Conservation (phyloP, 2,329 filamentous ascomycete genomes). For the Aspergillus sp. region DNA sequence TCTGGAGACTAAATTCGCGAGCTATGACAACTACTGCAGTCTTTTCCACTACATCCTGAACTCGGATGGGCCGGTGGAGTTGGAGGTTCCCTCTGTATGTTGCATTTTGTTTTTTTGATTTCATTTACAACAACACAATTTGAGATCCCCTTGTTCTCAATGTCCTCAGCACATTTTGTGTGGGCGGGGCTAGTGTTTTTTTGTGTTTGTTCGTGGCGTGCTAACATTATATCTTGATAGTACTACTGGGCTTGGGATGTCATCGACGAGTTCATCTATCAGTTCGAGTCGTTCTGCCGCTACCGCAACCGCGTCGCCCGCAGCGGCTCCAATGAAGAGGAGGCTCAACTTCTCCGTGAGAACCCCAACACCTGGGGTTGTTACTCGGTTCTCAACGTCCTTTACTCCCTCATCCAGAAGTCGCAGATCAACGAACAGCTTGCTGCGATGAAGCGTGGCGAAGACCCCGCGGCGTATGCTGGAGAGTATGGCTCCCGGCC, state of each 20-base stretch:
- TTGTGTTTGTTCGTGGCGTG: conserved; percentile 1
- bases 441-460: conserved; percentile 87
- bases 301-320: conserved; percentile 91
- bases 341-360: conserved; percentile 85
- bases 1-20: conserved; percentile 94
- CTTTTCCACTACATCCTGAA: conserved; percentile 99
- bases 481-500: conserved; percentile 94
- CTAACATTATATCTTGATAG: conserved; percentile 48
- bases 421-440: conserved; percentile 98
- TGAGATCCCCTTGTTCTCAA: background rate
- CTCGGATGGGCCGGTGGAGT: conserved; percentile 96
- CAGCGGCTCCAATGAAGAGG: conserved; percentile 79
- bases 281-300: conserved; percentile 99
- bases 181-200: conserved; percentile 1
- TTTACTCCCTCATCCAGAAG: conserved; percentile 97
- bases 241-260: conserved; percentile 99
- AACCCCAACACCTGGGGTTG: conserved; percentile 99
- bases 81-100: conserved; percentile 93
- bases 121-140: background rate
- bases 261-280: conserved; percentile 99
- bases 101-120: background rate
- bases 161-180: conserved; percentile 6
- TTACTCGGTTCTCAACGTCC: conserved; percentile 98
- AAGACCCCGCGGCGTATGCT: conserved; percentile 82
- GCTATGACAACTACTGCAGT: conserved; percentile 99